Evolutionary conservation across 306 rosid genomes (phyloP).

Genomic region (Inga leiocalycina): DNA sequence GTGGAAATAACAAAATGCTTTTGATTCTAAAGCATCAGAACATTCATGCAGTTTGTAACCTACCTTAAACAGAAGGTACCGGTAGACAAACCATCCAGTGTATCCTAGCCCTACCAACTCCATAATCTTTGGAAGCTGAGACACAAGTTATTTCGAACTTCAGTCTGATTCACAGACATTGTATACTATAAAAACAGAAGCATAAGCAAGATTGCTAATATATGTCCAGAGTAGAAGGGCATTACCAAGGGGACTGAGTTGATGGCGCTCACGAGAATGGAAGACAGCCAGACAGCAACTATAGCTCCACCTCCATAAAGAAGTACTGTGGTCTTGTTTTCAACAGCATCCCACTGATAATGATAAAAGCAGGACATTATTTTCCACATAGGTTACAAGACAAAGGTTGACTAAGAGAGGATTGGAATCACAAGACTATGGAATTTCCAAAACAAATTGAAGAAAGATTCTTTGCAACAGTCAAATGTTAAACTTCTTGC

Average conservation of each 20-base stretch:
- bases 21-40: slow-evolving; percentile 21
- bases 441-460: slow-evolving; percentile 25
- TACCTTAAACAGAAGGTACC: slow-evolving; percentile 99
- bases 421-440: slow-evolving; percentile 6
- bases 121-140: slow-evolving; percentile 93
- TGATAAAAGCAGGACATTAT: slow-evolving; percentile 34
- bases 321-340: slow-evolving; percentile 93
- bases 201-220: slow-evolving; percentile 9
- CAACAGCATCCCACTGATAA: slow-evolving; percentile 93
- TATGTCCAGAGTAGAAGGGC: background rate
- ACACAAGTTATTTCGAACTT: slow-evolving; percentile 6
- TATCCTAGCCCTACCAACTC: slow-evolving; percentile 99
- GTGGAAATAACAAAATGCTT: slow-evolving; percentile 2
- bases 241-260: slow-evolving; percentile 95
- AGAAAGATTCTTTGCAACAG: slow-evolving; percentile 12
- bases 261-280: slow-evolving; percentile 80
- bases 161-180: slow-evolving; percentile 23
- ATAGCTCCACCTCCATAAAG: slow-evolving; percentile 92
- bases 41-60: background rate
- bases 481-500: slow-evolving; percentile 48
- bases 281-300: slow-evolving; percentile 89
- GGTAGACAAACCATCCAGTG: slow-evolving; percentile 99
- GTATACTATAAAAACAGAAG: background rate
- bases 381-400: slow-evolving; percentile 22
- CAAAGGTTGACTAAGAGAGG: slow-evolving; percentile 2